Evolutionary conservation across 345 rosid genomes (phyloP).

Genomic region (Populus nigra): DNA sequence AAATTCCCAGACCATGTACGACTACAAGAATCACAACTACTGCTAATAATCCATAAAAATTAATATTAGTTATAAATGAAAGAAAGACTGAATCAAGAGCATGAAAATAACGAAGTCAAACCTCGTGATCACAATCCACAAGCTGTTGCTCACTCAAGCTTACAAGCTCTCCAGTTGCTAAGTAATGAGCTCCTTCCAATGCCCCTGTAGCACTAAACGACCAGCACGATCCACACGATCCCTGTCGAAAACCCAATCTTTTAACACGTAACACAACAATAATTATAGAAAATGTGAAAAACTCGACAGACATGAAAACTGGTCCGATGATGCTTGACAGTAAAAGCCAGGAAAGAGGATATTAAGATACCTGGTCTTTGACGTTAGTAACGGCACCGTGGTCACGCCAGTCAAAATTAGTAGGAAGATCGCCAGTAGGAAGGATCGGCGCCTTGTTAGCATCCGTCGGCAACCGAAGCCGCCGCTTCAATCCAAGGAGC

Average conservation of each 20-base stretch:
- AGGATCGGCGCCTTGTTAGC: conserved; percentile 80
- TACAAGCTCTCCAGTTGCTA: conserved; percentile 76
- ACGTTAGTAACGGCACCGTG: conserved; percentile 75
- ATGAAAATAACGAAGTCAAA: conserved; percentile 13
- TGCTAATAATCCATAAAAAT: not conserved
- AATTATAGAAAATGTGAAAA: not conserved
- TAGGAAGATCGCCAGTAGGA: conserved; percentile 68
- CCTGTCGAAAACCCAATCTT: conserved; percentile 35
- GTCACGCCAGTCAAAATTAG: conserved; percentile 90
- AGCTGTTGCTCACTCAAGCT: conserved; percentile 99
- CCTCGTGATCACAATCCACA: conserved; percentile 99
- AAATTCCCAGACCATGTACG: too few relatives aligned
- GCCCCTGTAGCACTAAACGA: conserved; percentile 93
- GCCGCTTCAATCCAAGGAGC: conserved; percentile 49
- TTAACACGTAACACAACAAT: not conserved
- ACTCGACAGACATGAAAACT: not conserved
- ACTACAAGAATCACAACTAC: too few relatives aligned
- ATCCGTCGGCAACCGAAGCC: conserved; percentile 64
- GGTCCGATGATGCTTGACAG: not conserved
- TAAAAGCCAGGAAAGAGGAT: not conserved
- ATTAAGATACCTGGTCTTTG: conserved; percentile 63
- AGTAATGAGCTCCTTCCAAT: conserved; percentile 85
- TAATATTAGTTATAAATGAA: not conserved
- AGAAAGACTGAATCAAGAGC: not conserved
- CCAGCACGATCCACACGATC: conserved; percentile 98